Conservation (phyloP, 768 basidiomycete species). For the Tulasnella sp. region DNA sequence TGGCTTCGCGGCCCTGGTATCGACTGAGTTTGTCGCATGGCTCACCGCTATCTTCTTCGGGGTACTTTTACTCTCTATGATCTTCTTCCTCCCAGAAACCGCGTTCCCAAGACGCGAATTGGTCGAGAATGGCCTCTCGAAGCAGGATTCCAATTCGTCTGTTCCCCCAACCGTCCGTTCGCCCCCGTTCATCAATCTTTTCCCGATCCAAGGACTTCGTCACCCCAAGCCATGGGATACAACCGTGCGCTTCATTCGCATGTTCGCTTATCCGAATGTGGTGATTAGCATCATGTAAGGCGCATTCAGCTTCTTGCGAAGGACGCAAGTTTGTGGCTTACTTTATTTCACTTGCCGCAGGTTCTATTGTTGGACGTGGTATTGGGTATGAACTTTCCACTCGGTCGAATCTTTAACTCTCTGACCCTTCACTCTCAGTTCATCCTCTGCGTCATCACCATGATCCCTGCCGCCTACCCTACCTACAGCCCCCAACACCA, state of each 20-base stretch:
- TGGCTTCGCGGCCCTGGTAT: conserved; percentile 15
- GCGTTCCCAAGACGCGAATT: not conserved
- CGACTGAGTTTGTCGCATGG: conserved; percentile 15
- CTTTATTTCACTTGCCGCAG: not conserved
- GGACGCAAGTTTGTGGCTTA: not conserved
- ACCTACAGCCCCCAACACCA: conserved; percentile 9
- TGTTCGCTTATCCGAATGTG: conserved; percentile 16
- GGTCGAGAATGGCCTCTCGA: not conserved
- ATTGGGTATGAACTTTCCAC: conserved; percentile 12
- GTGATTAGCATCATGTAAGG: conserved; percentile 10
- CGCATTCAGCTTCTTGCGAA: not conserved
- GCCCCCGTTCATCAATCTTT: conserved; percentile 9
- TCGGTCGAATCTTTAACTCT: not conserved
- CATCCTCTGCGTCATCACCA: conserved; percentile 17
- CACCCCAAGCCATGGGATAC: conserved; percentile 11
- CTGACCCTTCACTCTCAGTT: conserved; percentile 7
- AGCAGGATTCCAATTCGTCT: not conserved
- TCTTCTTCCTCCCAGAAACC: conserved; percentile 14
- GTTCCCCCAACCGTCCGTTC: not conserved
- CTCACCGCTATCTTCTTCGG: conserved; percentile 17
- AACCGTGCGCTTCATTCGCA: conserved; percentile 3
- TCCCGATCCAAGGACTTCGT: not conserved
- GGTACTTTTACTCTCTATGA: conserved; percentile 7
- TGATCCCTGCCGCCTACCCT: conserved; percentile 16
- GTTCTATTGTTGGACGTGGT: conserved; percentile 18